Percentiles rank a stretch among this genome's conserved stretches.
phyloP scores from a whole-genome alignment of 1,284 basidiomycete genomes.

The Apiotrichum montevideense region DNA sequence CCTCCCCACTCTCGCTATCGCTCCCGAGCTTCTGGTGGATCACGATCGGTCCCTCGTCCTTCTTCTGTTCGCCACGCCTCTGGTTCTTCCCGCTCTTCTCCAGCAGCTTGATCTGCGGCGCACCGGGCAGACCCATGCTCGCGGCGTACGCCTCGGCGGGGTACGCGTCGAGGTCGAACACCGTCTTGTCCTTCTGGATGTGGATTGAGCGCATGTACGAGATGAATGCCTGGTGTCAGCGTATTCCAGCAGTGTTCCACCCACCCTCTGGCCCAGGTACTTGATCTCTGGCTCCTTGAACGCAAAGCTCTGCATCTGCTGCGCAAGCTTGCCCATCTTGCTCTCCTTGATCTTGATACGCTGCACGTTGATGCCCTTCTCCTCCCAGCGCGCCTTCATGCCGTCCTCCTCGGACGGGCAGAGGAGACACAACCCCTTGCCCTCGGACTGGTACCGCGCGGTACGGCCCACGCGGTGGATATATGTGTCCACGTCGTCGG shows the following conservation, averaged over 20 bases:
- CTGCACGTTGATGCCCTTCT: slow-evolving; percentile 67
- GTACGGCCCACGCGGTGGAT: slow-evolving; percentile 96
- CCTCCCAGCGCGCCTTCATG: slow-evolving; percentile 65
- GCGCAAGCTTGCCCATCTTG: slow-evolving; percentile 75
- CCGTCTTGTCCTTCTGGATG: slow-evolving; percentile 87
- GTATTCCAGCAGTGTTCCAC: slow-evolving; percentile 31
- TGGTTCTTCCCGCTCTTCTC: slow-evolving; percentile 36
- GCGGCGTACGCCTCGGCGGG: slow-evolving; percentile 81
- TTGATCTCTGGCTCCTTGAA: slow-evolving; percentile 98
- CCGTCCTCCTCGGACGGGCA: slow-evolving; percentile 89
- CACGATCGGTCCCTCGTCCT: slow-evolving; percentile 16
- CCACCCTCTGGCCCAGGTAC: slow-evolving; percentile 84
- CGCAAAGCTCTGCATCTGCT: slow-evolving; percentile 84
- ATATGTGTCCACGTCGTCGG: slow-evolving; percentile 97
- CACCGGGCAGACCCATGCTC: slow-evolving; percentile 85
- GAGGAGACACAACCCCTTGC: slow-evolving; percentile 77
- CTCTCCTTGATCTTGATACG: slow-evolving; percentile 87
- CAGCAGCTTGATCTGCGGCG: slow-evolving; percentile 88
- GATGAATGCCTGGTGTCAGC: slow-evolving; percentile 70
- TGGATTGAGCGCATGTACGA: slow-evolving; percentile 91
- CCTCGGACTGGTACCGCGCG: slow-evolving; percentile 84
- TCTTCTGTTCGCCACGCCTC: slow-evolving; percentile 23
- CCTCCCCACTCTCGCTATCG: slow-evolving; percentile 17
- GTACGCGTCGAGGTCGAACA: slow-evolving; percentile 79
- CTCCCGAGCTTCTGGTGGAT: slow-evolving; percentile 13